Percentiles rank a stretch among this genome's conserved stretches.
Conservation (phyloP, 2,329 filamentous ascomycete species). For the Fusarium xyrophilum region DNA sequence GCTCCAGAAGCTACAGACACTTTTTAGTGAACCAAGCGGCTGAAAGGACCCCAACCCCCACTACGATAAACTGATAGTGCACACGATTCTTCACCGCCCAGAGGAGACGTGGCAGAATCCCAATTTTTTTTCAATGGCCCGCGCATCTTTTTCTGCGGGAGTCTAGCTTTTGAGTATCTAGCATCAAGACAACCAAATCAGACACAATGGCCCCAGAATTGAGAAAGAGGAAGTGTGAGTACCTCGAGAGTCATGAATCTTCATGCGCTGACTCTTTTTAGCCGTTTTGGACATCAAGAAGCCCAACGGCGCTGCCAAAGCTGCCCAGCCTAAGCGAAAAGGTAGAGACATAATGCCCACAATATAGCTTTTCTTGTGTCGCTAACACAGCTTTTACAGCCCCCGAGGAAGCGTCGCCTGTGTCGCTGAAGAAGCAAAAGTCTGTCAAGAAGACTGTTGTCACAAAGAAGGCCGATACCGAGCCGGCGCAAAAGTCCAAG, state of each 20-base stretch:
- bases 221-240: slow-evolving; percentile 49
- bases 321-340: slow-evolving; percentile 49
- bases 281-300: slow-evolving; percentile 43
- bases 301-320: slow-evolving; percentile 43
- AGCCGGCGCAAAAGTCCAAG: slow-evolving; percentile 46
- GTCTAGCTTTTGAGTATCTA: slow-evolving; percentile 30
- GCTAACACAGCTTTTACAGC: slow-evolving; percentile 46
- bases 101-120: slow-evolving; percentile 47
- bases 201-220: slow-evolving; percentile 56
- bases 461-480: slow-evolving; percentile 40
- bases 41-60: slow-evolving; percentile 29
- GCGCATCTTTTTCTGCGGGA: slow-evolving; percentile 37
- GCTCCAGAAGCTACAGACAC: slow-evolving; percentile 24
- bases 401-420: slow-evolving; percentile 54
- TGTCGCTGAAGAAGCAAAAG: slow-evolving; percentile 56
- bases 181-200: slow-evolving; percentile 28
- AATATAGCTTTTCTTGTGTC: background rate
- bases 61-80: slow-evolving; percentile 39
- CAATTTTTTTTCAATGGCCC: slow-evolving; percentile 44
- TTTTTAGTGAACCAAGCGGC: slow-evolving; percentile 34
- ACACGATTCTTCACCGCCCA: slow-evolving; percentile 42
- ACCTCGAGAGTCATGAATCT: accelerated
- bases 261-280: slow-evolving; percentile 35
- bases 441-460: slow-evolving; percentile 44
- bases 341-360: slow-evolving; percentile 36